phyloP scores from a whole-genome alignment of 106 monocot genomes.

The Apostasia shenzhenica region DNA sequence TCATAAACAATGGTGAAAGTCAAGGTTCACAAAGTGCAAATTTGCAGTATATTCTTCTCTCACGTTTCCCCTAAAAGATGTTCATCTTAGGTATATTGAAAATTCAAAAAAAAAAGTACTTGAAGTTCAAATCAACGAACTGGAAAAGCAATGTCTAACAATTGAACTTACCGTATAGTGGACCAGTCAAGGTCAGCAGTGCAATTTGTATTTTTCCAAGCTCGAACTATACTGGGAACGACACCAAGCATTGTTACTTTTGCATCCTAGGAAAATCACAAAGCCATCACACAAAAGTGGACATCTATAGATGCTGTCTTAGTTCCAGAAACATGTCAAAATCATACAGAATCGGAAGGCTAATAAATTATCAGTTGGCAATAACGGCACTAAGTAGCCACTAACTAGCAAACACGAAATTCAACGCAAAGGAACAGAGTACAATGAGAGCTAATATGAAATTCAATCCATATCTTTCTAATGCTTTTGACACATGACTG shows the following conservation, averaged over 20 bases:
- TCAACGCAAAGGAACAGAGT: no score
- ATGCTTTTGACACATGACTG: no score
- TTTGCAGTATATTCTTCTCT: background rate
- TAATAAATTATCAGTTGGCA: no score
- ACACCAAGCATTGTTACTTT: constrained; percentile 96
- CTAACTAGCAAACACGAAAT: no score
- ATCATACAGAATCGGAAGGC: no score
- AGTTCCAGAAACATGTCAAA: no score
- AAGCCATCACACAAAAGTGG: no score
- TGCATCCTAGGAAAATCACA: constrained; percentile 57
- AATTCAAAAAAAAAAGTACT: background rate
- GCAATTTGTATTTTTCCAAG: constrained; percentile 88
- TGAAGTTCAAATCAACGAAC: background rate
- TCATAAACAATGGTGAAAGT: background rate
- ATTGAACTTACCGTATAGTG: constrained; percentile 53
- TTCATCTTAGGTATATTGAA: background rate
- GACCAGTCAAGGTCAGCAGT: constrained; percentile 87
- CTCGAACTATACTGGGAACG: constrained; percentile 88
- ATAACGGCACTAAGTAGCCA: no score
- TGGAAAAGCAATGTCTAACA: background rate
- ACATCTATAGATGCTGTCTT: no score
- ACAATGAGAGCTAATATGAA: no score
- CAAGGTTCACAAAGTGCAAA: background rate
- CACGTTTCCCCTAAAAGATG: background rate
- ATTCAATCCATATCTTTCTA: no score